Conservation (phyloP, 192 early-diverging fungal genomes). For the Entomortierella parvispora region DNA sequence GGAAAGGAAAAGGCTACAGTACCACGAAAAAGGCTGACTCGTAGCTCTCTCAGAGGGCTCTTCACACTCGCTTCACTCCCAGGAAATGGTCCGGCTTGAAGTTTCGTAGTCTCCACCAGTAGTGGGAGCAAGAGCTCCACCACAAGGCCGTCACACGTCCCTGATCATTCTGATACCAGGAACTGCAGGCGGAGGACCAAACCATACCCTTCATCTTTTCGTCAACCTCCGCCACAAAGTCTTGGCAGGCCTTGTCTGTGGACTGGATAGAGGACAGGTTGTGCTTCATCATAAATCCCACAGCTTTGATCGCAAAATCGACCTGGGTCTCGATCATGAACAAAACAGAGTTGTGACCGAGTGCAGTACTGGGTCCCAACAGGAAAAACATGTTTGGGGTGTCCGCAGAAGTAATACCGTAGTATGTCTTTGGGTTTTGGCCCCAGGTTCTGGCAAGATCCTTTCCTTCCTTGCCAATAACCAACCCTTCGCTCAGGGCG, state of each 20-base stretch:
- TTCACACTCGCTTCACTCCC: neutral
- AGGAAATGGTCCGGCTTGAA: neutral
- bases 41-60: too few relatives aligned
- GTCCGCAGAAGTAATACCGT: slow-evolving; percentile 46
- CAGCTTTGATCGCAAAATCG: slow-evolving; percentile 40
- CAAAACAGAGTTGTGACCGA: slow-evolving; percentile 58
- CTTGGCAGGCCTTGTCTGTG: slow-evolving; percentile 19
- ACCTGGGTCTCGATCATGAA: slow-evolving; percentile 57
- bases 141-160: slow-evolving; percentile 28
- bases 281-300: slow-evolving; percentile 36
- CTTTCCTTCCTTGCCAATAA: slow-evolving; percentile 32
- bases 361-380: slow-evolving; percentile 54
- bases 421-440: slow-evolving; percentile 41
- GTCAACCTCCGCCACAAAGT: slow-evolving; percentile 24
- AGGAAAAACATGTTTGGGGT: slow-evolving; percentile 61
- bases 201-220: slow-evolving; percentile 47
- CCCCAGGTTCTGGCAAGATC: slow-evolving; percentile 32
- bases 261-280: slow-evolving; percentile 37
- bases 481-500: slow-evolving; percentile 2
- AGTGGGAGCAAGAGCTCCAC: slow-evolving; percentile 12
- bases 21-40: too few relatives aligned
- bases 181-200: slow-evolving; percentile 57
- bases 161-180: slow-evolving; percentile 54
- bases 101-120: slow-evolving; percentile 9
- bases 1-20: too few relatives aligned